Conservation (phyloP, 768 basidiomycete genomes). For the Ramaria sp. region DNA sequence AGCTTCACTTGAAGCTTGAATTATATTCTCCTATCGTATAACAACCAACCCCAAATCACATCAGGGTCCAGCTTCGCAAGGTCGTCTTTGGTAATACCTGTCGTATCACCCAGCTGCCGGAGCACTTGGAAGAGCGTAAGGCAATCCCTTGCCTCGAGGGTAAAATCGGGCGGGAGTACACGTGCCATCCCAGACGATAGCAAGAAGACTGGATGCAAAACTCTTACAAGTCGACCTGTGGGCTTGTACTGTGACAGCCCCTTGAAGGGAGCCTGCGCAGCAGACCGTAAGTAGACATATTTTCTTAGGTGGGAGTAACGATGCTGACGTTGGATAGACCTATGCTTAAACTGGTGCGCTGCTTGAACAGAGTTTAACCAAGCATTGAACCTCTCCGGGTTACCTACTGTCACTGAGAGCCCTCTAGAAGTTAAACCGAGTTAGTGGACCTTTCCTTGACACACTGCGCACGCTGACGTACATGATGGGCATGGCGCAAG, state of each 20-base stretch:
- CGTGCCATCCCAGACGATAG: slow-evolving; percentile 39
- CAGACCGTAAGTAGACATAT: slow-evolving; percentile 37
- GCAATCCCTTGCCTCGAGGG: slow-evolving; percentile 51
- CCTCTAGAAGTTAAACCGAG: too few relatives aligned
- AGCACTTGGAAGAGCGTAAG: slow-evolving; percentile 42
- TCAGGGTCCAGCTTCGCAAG: too few relatives aligned
- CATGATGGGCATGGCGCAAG: slow-evolving; percentile 64
- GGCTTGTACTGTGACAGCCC: slow-evolving; percentile 28
- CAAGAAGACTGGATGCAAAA: slow-evolving; percentile 53
- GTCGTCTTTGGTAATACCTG: slow-evolving; percentile 12
- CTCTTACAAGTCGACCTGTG: slow-evolving; percentile 34
- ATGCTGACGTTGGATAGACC: slow-evolving; percentile 51
- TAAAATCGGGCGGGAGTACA: slow-evolving; percentile 48
- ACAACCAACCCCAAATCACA: too few relatives aligned
- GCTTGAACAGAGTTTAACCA: slow-evolving; percentile 57
- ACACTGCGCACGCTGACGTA: too few relatives aligned
- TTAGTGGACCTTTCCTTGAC: too few relatives aligned
- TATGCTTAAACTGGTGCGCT: slow-evolving; percentile 47
- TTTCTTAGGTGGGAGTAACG: slow-evolving; percentile 69
- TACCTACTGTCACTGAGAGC: slow-evolving; percentile 61
- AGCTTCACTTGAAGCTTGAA: too few relatives aligned
- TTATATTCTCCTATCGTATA: too few relatives aligned
- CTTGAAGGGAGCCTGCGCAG: slow-evolving; percentile 22
- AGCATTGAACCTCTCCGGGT: slow-evolving; percentile 51
- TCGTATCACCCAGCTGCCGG: not conserved